Base-by-base conservation (phyloP, 306 rosid genomes). In the Neltuma alba region DNA sequence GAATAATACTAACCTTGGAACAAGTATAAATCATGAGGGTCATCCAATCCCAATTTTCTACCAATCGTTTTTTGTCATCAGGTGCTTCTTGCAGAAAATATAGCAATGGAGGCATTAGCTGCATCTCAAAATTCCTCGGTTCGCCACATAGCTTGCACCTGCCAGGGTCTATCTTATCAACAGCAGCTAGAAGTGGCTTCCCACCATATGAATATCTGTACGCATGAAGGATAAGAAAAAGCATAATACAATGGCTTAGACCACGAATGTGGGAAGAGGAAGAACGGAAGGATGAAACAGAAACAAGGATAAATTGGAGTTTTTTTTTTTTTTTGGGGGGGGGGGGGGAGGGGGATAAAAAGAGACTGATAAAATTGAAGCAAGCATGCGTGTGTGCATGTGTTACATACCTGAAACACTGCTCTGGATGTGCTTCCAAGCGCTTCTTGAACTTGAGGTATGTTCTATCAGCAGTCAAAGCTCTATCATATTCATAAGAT, bases 1-100 rank as follows among this genome's bases (percentile, higher is more conserved):
- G 71, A 78, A 76, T 52, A 80, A 87, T 72, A 82, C 89, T 82
- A 74, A 94, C 98, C 83, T 82, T 79, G 16, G 97, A 87, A 86
- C 99, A 94, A 27, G 99, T 92, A 76, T 85, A 91, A 60, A 89
- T 80, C 18, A 83, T 18, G 12, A 94, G 89, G 71, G 99, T 91
- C 93, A 94, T 89, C 97, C 97, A 94, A 75, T 89, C 90, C 99
- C 99, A 94, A 78, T 85, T 86, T 76, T 85, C 92, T 65, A 94
- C 36, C 64, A 76, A 40, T 41, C 68, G 83, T 74, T 87, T 85
- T 75, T 80, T 90, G 57, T 81, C 91, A 57, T 76, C 91, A 23
- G 88, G 90, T 30, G 90, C 93, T 85, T 90, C 97, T 38, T 75
- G 92, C 40, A 94, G 86, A 85, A 88, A 94, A 82, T 89, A 94